Conservation (phyloP, 2,329 filamentous ascomycete genomes). For the Zasmidium cellare region DNA sequence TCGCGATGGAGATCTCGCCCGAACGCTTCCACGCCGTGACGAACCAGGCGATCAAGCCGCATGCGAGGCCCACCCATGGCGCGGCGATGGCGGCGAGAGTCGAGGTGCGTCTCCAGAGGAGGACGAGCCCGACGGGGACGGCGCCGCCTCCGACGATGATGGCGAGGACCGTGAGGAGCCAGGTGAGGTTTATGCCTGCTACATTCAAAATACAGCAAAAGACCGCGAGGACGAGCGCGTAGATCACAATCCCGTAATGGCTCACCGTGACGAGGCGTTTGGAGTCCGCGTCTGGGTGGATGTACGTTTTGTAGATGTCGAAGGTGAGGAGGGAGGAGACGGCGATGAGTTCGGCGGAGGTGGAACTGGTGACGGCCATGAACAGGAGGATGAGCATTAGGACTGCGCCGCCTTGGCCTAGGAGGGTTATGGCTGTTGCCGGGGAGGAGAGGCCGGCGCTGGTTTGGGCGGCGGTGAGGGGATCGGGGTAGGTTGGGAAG, state of each 20-base stretch:
- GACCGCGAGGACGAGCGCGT: conserved; percentile 41
- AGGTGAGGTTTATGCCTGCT: conserved; percentile 43
- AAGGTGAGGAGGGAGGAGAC: conserved; percentile 41
- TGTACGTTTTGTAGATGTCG: conserved; percentile 47
- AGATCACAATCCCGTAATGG: conserved; percentile 42
- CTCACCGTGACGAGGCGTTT: conserved; percentile 41
- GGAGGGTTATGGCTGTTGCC: conserved; percentile 32
- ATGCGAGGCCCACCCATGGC: conserved; percentile 47
- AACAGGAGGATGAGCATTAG: conserved; percentile 34
- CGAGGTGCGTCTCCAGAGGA: conserved; percentile 50
- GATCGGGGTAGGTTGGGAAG: conserved; percentile 46
- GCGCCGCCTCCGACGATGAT: conserved; percentile 45
- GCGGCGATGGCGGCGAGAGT: conserved; percentile 47
- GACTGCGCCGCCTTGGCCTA: conserved; percentile 33
- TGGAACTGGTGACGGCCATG: conserved; percentile 35
- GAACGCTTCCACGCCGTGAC: conserved; percentile 36
- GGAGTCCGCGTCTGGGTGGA: conserved; percentile 38
- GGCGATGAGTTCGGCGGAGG: conserved; percentile 39
- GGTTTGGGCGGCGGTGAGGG: conserved; percentile 28
- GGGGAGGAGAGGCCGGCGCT: conserved; percentile 34
- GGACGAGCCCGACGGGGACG: conserved; percentile 46
- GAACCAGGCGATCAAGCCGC: conserved; percentile 49
- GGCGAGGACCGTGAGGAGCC: conserved; percentile 42
- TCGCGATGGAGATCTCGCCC: conserved; percentile 41
- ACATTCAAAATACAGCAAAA: conserved; percentile 41